Conservation (phyloP, 345 rosid species). For the Populus davidiana region DNA sequence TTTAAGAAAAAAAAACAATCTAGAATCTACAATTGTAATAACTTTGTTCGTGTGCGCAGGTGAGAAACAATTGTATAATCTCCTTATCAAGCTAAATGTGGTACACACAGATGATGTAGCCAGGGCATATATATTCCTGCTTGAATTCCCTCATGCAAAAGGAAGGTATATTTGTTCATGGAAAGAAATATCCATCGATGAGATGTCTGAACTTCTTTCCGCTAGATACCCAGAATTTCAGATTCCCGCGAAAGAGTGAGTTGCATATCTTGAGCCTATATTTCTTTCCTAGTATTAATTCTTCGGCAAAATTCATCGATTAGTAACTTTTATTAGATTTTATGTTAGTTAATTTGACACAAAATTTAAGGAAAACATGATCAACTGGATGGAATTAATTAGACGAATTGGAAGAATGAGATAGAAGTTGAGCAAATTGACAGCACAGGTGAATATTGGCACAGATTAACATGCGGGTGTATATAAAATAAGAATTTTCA, state of each 20-base stretch:
- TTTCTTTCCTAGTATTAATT: background rate
- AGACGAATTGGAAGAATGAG: too few relatives aligned
- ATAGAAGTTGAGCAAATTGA: too few relatives aligned
- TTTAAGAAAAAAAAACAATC: too few relatives aligned
- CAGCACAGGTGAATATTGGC: too few relatives aligned
- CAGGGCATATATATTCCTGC: slow-evolving; percentile 43
- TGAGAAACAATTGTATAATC: slow-evolving; percentile 20
- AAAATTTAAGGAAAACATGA: too few relatives aligned
- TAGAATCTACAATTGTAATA: too few relatives aligned
- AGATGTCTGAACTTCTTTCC: slow-evolving; percentile 32
- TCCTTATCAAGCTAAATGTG: slow-evolving; percentile 30
- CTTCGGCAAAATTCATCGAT: background rate
- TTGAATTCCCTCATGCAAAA: slow-evolving; percentile 41
- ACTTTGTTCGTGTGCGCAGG: background rate
- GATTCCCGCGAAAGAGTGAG: slow-evolving; percentile 40
- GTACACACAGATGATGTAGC: slow-evolving; percentile 51
- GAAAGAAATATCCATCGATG: slow-evolving; percentile 26
- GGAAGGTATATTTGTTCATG: slow-evolving; percentile 57
- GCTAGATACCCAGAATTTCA: slow-evolving; percentile 37
- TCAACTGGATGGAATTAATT: too few relatives aligned
- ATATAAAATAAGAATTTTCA: too few relatives aligned
- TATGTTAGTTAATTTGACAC: too few relatives aligned
- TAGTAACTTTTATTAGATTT: too few relatives aligned
- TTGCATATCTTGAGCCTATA: background rate
- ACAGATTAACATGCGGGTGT: too few relatives aligned